phyloP scores from a whole-genome alignment of 2,329 filamentous ascomycete species.

The Sarocladium oryzae region DNA sequence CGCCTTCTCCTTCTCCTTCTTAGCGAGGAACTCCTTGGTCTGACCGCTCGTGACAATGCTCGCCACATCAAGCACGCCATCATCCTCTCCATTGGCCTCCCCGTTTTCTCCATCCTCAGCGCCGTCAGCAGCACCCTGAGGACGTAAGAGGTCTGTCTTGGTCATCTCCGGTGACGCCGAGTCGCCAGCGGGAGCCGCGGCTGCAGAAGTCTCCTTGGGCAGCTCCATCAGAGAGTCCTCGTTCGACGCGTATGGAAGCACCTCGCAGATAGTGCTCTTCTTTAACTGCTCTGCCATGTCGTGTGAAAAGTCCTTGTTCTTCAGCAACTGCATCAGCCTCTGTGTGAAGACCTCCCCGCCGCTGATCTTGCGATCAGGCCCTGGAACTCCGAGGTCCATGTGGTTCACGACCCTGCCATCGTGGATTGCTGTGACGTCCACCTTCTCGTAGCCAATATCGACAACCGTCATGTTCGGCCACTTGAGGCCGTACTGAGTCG shows the following conservation, averaged over 20 bases:
- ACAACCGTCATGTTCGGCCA: constrained; percentile 75
- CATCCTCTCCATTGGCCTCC: constrained; percentile 45
- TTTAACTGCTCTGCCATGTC: constrained; percentile 68
- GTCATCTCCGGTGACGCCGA: constrained; percentile 31
- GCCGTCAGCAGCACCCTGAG: constrained; percentile 14
- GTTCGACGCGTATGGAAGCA: constrained; percentile 49
- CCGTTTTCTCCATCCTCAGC: constrained; percentile 31
- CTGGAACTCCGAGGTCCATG: constrained; percentile 55
- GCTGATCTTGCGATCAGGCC: constrained; percentile 45
- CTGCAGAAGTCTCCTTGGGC: constrained; percentile 33
- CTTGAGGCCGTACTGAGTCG: constrained; percentile 77
- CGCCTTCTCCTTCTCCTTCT: constrained; percentile 77
- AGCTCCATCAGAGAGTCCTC: constrained; percentile 41
- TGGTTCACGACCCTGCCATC: constrained; percentile 71
- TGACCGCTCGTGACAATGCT: constrained; percentile 76
- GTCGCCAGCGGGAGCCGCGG: constrained; percentile 21
- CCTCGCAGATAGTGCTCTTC: constrained; percentile 59
- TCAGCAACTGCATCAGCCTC: constrained; percentile 61
- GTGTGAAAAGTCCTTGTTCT: constrained; percentile 49
- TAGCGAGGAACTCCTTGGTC: constrained; percentile 74
- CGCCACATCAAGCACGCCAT: constrained; percentile 78
- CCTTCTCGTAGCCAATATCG: constrained; percentile 87
- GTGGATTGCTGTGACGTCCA: constrained; percentile 83
- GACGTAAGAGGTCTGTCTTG: constrained; percentile 19
- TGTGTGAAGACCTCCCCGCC: constrained; percentile 85